Evolutionary conservation across 2,329 filamentous ascomycete genomes (phyloP).

Genomic region (Aureobasidium namibiae): DNA sequence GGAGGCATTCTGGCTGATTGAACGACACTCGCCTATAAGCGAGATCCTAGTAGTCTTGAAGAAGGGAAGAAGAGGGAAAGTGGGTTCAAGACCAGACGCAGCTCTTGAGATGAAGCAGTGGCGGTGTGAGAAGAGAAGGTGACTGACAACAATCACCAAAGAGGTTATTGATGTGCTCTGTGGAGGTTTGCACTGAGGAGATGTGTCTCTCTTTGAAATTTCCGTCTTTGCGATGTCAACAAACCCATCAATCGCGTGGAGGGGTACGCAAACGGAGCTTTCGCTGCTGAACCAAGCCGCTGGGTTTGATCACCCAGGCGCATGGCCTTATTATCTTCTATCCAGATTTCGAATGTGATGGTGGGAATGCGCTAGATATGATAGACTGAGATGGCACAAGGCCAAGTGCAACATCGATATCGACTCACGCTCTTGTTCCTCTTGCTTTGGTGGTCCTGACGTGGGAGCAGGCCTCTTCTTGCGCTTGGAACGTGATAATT

Average conservation of each 20-base stretch:
- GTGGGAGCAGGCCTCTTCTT: no score
- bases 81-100: background rate
- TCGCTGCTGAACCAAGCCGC: background rate
- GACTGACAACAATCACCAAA: background rate
- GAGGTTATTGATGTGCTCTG: no score
- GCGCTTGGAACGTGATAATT: no score
- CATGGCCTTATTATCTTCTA: background rate
- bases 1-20: background rate
- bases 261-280: background rate
- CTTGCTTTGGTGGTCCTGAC: background rate
- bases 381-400: background rate
- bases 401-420: background rate
- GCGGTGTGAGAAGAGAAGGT: background rate
- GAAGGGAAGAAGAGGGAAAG: background rate
- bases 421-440: background rate
- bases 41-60: background rate
- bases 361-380: background rate
- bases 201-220: background rate
- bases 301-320: background rate
- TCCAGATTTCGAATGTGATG: background rate
- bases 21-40: background rate
- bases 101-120: background rate
- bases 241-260: background rate
- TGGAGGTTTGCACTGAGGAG: background rate
- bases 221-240: background rate